phyloP scores from a whole-genome alignment of 2,329 filamentous ascomycete species.

The Niveomyces coronatus region DNA sequence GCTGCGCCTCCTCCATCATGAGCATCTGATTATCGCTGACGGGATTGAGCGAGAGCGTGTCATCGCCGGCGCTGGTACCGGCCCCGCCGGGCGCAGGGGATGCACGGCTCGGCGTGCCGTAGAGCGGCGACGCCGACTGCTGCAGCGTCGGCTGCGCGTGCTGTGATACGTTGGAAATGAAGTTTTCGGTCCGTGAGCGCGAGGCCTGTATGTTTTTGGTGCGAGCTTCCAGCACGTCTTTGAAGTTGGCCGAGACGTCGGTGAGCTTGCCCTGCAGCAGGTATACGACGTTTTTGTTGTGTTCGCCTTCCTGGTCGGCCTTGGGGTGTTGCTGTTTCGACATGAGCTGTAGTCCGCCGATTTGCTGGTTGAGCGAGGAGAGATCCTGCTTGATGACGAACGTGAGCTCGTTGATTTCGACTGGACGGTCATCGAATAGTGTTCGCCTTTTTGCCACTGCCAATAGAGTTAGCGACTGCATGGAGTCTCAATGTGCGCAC shows the following conservation, averaged over 20 bases:
- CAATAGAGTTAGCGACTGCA: slow-evolving; percentile 6
- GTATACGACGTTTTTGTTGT: slow-evolving; percentile 95
- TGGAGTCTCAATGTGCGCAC: too few relatives aligned
- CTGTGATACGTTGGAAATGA: slow-evolving; percentile 80
- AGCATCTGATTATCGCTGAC: slow-evolving; percentile 76
- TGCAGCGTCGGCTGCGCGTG: slow-evolving; percentile 59
- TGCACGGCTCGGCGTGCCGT: slow-evolving; percentile 63
- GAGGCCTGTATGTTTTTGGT: slow-evolving; percentile 98
- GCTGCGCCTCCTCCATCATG: slow-evolving; percentile 83
- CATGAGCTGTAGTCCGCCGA: slow-evolving; percentile 69
- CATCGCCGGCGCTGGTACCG: slow-evolving; percentile 34
- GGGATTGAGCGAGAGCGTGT: slow-evolving; percentile 76
- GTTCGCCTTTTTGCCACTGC: slow-evolving; percentile 89
- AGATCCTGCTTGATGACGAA: slow-evolving; percentile 98
- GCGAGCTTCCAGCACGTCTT: slow-evolving; percentile 89
- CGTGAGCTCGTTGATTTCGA: slow-evolving; percentile 94
- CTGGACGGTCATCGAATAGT: slow-evolving; percentile 90
- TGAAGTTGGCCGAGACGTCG: slow-evolving; percentile 90
- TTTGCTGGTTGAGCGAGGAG: slow-evolving; percentile 73
- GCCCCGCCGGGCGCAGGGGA: slow-evolving; percentile 48
- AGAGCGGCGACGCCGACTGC: slow-evolving; percentile 75
- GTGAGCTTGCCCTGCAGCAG: slow-evolving; percentile 85
- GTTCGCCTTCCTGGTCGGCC: slow-evolving; percentile 76
- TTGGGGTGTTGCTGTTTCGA: slow-evolving; percentile 67
- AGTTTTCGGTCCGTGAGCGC: slow-evolving; percentile 86